Evolutionary conservation across 2,329 filamentous ascomycete genomes (phyloP).

Genomic region (Xylaria arbuscula): DNA sequence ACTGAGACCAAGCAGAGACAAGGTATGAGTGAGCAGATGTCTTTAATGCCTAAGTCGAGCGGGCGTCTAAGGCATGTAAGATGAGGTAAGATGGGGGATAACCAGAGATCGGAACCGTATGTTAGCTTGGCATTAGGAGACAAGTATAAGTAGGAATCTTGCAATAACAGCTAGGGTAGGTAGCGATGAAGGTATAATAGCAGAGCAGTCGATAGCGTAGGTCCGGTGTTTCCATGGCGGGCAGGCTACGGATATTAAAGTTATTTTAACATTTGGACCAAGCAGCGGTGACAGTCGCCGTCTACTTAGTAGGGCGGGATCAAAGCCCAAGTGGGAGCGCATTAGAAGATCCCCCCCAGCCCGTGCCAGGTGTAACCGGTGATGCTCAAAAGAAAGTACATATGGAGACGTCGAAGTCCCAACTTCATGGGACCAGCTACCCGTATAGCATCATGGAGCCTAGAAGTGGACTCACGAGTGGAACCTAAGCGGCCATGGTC

Average conservation of each 20-base stretch:
- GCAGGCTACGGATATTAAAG: constrained; percentile 48
- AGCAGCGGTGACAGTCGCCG: constrained; percentile 50
- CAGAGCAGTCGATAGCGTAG: constrained; percentile 30
- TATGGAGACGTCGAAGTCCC: constrained; percentile 47
- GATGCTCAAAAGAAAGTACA: constrained; percentile 48
- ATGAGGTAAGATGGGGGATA: constrained; percentile 45
- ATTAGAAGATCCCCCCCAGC: constrained; percentile 49
- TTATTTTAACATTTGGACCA: constrained; percentile 50
- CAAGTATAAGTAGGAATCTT: constrained; percentile 31
- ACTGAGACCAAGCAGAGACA: constrained; percentile 28
- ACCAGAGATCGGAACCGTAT: constrained; percentile 37
- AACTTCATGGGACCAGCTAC: constrained; percentile 47
- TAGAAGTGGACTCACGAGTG: constrained; percentile 46
- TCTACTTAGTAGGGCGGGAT: constrained; percentile 44
- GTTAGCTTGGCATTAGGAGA: constrained; percentile 43
- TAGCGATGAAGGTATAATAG: constrained; percentile 39
- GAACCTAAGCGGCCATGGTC: constrained; percentile 41
- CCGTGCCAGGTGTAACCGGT: constrained; percentile 49
- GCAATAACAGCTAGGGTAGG: constrained; percentile 37
- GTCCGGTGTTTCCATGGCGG: constrained; percentile 44
- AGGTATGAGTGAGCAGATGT: constrained; percentile 30
- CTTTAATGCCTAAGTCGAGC: constrained; percentile 27
- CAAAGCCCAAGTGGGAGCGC: constrained; percentile 45
- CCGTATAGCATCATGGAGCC: constrained; percentile 42
- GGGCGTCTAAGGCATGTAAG: constrained; percentile 36